phyloP scores from a whole-genome alignment of 1,139 yeast genomes.

The Pichia sp. region DNA sequence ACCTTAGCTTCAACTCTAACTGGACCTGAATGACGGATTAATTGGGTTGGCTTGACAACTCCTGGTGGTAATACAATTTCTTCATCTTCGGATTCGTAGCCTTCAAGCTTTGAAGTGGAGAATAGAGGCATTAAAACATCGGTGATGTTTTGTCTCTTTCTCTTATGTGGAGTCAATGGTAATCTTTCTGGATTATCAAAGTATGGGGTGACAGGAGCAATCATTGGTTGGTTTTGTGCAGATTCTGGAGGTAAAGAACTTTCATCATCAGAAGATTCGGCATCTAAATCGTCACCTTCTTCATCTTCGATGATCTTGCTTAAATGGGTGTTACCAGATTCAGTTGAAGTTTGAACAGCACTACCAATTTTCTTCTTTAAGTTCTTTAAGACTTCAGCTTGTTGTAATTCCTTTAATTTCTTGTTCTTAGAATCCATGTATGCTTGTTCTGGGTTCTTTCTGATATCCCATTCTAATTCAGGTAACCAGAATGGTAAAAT shows the following conservation, averaged over 20 bases:
- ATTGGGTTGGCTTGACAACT: slow-evolving; percentile 73
- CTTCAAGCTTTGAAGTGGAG: slow-evolving; percentile 32
- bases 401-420: slow-evolving; percentile 27
- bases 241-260: slow-evolving; percentile 32
- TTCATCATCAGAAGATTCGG: slow-evolving; percentile 44
- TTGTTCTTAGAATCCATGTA: slow-evolving; percentile 38
- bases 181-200: slow-evolving; percentile 10
- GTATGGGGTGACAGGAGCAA: slow-evolving; percentile 7
- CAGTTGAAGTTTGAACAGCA: slow-evolving; percentile 23
- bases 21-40: slow-evolving; percentile 88
- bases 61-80: slow-evolving; percentile 89
- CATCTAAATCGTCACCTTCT: slow-evolving; percentile 35
- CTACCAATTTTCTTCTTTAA: slow-evolving; percentile 30
- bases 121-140: slow-evolving; percentile 32
- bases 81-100: slow-evolving; percentile 81
- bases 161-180: slow-evolving; percentile 20
- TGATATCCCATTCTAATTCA: slow-evolving; percentile 79
- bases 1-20: slow-evolving; percentile 95
- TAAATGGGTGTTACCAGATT: slow-evolving; percentile 27
- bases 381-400: slow-evolving; percentile 33
- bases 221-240: neutral
- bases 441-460: slow-evolving; percentile 74
- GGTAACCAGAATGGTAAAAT: slow-evolving; percentile 94
- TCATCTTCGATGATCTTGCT: slow-evolving; percentile 29
- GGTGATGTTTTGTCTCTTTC: slow-evolving; percentile 21